These are phyloP conservation scores for Penicillium pancosmium DNA, from an alignment of 495 filamentous ascomycete genomes.

Conservation along the genomic window DNA sequence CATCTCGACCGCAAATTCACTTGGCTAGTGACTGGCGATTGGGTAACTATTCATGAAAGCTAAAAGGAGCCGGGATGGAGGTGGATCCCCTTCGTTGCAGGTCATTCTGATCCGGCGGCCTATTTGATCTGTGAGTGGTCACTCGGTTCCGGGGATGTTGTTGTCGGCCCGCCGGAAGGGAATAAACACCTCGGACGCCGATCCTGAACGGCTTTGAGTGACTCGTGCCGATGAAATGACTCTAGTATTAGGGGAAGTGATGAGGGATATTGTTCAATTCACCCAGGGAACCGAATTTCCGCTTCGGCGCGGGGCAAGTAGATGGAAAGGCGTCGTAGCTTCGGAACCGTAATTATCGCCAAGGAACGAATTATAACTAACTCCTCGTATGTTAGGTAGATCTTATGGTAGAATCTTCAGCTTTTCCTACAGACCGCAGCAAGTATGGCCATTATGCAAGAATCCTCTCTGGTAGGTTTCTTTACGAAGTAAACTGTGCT, in stretches of 20 bases:
- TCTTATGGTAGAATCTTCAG: neutral
- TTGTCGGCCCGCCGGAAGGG: neutral
- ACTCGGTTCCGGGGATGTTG: conserved; percentile 5
- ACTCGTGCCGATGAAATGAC: neutral
- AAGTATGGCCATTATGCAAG: neutral
- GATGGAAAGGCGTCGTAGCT: neutral
- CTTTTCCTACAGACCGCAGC: neutral
- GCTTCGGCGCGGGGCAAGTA: neutral
- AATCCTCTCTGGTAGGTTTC: neutral
- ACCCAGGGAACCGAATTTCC: neutral
- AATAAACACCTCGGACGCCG: conserved; percentile 1
- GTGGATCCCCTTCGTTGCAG: neutral
- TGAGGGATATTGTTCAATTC: neutral
- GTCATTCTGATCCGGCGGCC: conserved; percentile 14
- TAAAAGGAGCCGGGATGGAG: conserved; percentile 6
- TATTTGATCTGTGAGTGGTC: neutral
- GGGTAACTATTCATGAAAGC: neutral
- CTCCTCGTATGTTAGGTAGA: neutral
- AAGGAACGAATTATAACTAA: neutral
- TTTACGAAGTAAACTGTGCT: neutral
- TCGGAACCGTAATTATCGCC: neutral
- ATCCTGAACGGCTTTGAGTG: neutral
- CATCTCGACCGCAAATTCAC: neutral
- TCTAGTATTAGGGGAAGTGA: neutral
- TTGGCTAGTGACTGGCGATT: neutral